phyloP scores from a whole-genome alignment of 2,329 filamentous ascomycete species.

The Septoria petroselini region DNA sequence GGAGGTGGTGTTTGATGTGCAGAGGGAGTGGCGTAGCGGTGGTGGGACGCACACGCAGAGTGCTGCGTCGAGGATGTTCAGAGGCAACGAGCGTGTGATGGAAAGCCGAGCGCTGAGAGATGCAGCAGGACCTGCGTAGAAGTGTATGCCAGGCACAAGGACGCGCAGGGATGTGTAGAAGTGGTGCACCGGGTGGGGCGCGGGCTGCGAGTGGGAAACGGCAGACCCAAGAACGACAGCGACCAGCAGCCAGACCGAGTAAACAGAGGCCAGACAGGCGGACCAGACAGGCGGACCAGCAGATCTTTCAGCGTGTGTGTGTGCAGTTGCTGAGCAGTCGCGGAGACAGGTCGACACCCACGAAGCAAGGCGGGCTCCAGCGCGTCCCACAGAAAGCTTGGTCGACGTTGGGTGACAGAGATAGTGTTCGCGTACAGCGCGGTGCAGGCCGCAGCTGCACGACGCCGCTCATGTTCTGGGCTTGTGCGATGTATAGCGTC shows the following conservation, averaged over 20 bases:
- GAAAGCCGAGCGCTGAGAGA: not conserved
- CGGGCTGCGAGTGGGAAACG: slow-evolving; percentile 23
- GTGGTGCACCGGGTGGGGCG: slow-evolving; percentile 17
- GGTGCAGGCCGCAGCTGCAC: slow-evolving; percentile 1
- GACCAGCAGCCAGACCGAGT: slow-evolving; percentile 1
- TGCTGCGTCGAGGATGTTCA: slow-evolving; percentile 7
- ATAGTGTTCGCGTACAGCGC: slow-evolving; percentile 14
- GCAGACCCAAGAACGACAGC: slow-evolving; percentile 12
- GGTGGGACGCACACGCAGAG: slow-evolving; percentile 11
- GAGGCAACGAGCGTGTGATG: not conserved
- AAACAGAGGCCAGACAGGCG: no score
- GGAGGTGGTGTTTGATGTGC: not conserved
- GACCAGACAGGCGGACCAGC: no score
- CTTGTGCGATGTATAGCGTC: slow-evolving; percentile 9
- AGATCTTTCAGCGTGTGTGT: no score
- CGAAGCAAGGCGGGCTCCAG: slow-evolving; percentile 23
- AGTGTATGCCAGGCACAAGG: slow-evolving; percentile 10
- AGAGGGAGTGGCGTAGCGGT: slow-evolving; percentile 8
- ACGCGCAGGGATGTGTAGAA: slow-evolving; percentile 15
- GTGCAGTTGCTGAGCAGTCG: not conserved
- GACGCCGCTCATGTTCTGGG: slow-evolving; percentile 3
- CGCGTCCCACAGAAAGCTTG: slow-evolving; percentile 26
- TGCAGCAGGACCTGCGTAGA: slow-evolving; percentile 8
- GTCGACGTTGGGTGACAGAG: slow-evolving; percentile 21
- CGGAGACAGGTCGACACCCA: no score